These are phyloP conservation scores for Candida coleopterorum DNA, from an alignment of 805 yeast species.

Conservation along the genomic window DNA sequence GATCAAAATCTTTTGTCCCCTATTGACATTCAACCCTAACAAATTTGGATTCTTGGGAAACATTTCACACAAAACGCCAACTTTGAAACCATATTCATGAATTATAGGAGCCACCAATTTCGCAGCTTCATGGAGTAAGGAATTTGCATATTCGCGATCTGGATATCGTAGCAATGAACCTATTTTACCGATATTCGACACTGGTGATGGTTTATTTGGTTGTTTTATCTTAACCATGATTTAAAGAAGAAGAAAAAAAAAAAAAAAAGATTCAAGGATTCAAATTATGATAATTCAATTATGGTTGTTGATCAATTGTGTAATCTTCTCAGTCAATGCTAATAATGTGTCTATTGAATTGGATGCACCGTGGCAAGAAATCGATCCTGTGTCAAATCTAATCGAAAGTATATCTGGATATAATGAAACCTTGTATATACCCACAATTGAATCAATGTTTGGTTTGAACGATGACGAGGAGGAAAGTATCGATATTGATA, in stretches of 20 bases:
- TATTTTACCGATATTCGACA: conserved; percentile 29
- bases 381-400: conserved; percentile 40
- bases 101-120: conserved; percentile 73
- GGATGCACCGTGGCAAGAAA: conserved; percentile 35
- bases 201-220: conserved; percentile 29
- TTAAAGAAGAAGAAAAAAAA: not conserved
- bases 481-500: conserved; percentile 10
- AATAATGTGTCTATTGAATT: conserved; percentile 4
- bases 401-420: conserved; percentile 35
- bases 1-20: conserved; percentile 67
- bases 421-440: conserved; percentile 33
- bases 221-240: no score
- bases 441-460: conserved; percentile 20
- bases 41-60: conserved; percentile 63
- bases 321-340: not conserved
- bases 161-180: conserved; percentile 33
- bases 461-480: conserved; percentile 10
- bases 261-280: not conserved
- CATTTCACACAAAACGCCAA: conserved; percentile 72
- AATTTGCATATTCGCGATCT: conserved; percentile 36
- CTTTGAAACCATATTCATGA: conserved; percentile 59
- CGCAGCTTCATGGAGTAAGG: conserved; percentile 65
- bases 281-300: conserved; percentile 1
- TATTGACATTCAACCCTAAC: conserved; percentile 78
- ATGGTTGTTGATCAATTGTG: not conserved